Percentiles rank a stretch among this genome's conserved stretches.
Evolutionary conservation across 495 filamentous ascomycete genomes (phyloP).

Genomic region (Trypethelium eluteriae): DNA sequence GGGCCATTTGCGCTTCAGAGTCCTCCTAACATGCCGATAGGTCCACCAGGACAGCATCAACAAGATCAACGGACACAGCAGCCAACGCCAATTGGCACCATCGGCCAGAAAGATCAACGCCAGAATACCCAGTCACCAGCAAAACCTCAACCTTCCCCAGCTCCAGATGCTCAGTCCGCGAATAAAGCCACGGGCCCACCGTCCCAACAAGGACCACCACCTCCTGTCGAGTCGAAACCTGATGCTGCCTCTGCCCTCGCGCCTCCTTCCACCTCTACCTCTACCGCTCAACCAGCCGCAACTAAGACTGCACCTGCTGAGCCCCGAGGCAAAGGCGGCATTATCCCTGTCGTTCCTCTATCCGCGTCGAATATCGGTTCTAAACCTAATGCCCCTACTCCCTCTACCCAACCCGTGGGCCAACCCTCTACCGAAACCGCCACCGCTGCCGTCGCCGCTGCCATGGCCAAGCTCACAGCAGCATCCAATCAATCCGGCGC

Average conservation of each 20-base stretch:
- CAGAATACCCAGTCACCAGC: slow-evolving; percentile 1
- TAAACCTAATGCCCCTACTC: slow-evolving; percentile 17
- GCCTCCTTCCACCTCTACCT: slow-evolving; percentile 23
- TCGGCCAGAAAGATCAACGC: not conserved
- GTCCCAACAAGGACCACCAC: slow-evolving; percentile 33
- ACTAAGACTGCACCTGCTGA: slow-evolving; percentile 48
- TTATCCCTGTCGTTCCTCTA: slow-evolving; percentile 54
- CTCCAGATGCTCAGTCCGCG: slow-evolving; percentile 19
- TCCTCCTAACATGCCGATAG: slow-evolving; percentile 32
- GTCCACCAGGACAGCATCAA: slow-evolving; percentile 41
- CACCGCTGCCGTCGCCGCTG: slow-evolving; percentile 75
- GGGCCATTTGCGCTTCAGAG: slow-evolving; percentile 31
- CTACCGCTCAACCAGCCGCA: slow-evolving; percentile 28
- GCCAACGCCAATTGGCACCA: slow-evolving; percentile 36
- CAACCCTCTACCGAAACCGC: slow-evolving; percentile 32
- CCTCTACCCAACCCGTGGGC: slow-evolving; percentile 29
- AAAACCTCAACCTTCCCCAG: slow-evolving; percentile 17
- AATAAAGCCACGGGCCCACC: slow-evolving; percentile 21
- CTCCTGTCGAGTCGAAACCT: slow-evolving; percentile 39
- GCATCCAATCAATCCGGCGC: slow-evolving; percentile 34
- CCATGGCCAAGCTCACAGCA: slow-evolving; percentile 75
- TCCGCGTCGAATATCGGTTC: slow-evolving; percentile 20
- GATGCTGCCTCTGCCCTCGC: slow-evolving; percentile 33
- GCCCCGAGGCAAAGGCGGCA: slow-evolving; percentile 50
- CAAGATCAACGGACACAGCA: slow-evolving; percentile 46